A percentile compares a stretch with the other conserved stretches of the same genome.
phyloP scores from a whole-genome alignment of 352 stramenopile species.

The Phytophthora uliginosa region DNA sequence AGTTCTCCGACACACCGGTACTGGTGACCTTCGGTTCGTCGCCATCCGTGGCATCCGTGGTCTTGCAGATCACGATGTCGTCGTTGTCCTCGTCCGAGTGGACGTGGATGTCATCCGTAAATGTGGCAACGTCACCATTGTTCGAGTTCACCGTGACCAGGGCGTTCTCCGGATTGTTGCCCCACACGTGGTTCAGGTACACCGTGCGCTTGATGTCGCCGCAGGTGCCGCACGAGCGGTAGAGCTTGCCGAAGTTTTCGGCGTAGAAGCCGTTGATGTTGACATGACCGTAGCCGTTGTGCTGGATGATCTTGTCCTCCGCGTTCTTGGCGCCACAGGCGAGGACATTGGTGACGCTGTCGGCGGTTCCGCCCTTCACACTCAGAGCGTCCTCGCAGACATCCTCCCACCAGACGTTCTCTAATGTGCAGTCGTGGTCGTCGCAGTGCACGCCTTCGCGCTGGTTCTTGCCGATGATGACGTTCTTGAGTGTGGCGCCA shows the following conservation, averaged over 20 bases:
- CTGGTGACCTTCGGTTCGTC: constrained; percentile 31
- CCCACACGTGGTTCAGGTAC: constrained; percentile 48
- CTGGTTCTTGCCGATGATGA: constrained; percentile 52
- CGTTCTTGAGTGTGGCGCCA: constrained; percentile 51
- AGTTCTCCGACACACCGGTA: constrained; percentile 33
- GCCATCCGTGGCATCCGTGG: constrained; percentile 30
- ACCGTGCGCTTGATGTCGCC: constrained; percentile 43
- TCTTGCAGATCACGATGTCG: constrained; percentile 36
- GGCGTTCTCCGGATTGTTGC: constrained; percentile 41
- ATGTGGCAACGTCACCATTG: constrained; percentile 46
- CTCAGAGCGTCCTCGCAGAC: constrained; percentile 51
- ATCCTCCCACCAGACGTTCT: constrained; percentile 51
- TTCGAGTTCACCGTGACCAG: constrained; percentile 54
- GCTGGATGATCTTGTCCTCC: constrained; percentile 60
- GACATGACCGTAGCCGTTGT: constrained; percentile 51
- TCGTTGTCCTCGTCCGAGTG: constrained; percentile 33
- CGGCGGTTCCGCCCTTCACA: constrained; percentile 41
- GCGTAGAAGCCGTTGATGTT: constrained; percentile 57
- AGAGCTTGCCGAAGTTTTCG: constrained; percentile 52
- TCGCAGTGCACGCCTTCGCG: constrained; percentile 46
- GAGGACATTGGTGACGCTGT: constrained; percentile 43
- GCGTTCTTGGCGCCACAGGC: constrained; percentile 36
- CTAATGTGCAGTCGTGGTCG: constrained; percentile 39
- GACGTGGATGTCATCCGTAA: constrained; percentile 41
- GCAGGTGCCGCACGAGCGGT: constrained; percentile 47